Percentiles rank a stretch among this genome's conserved stretches.
Conservation (phyloP, 345 rosid species). For the Erucastrum elatum region DNA sequence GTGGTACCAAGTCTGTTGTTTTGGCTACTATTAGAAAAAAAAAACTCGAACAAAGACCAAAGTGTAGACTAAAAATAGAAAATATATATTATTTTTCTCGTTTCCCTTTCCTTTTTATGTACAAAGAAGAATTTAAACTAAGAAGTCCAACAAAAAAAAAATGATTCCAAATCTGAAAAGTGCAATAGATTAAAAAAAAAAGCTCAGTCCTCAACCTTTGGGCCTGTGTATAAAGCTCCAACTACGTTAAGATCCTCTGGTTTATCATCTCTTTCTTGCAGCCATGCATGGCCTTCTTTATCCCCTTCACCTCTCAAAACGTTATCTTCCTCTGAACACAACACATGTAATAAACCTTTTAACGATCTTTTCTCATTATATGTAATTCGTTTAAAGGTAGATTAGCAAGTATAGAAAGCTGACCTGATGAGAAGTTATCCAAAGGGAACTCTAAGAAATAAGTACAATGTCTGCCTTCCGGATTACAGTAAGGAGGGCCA, state of each 20-base stretch:
- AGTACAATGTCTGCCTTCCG: conserved; percentile 79
- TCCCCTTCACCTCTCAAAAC: conserved; percentile 54
- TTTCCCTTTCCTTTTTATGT: background rate
- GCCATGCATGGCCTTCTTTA: conserved; percentile 64
- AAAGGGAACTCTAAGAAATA: conserved; percentile 67
- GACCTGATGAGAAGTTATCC: conserved; percentile 37
- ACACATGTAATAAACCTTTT: background rate
- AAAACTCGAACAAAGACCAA: background rate
- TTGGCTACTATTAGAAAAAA: background rate
- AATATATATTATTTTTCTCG: background rate
- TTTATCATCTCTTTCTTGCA: conserved; percentile 58
- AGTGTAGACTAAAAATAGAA: background rate
- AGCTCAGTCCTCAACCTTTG: conserved; percentile 42
- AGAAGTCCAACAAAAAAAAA: background rate
- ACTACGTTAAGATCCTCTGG: conserved; percentile 59
- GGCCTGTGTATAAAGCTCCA: conserved; percentile 56
- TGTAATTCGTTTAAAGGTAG: background rate
- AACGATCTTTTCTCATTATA: background rate
- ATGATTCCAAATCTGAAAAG: background rate
- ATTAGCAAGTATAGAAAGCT: background rate
- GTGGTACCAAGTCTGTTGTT: background rate
- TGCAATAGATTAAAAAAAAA: background rate
- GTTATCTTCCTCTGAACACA: conserved; percentile 43
- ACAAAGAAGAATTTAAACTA: conserved; percentile 31
- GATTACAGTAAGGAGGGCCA: conserved; percentile 81